Percentiles rank a stretch among this genome's conserved stretches.
phyloP scores from a whole-genome alignment of 768 basidiomycete genomes.

The Suillus bovinus region DNA sequence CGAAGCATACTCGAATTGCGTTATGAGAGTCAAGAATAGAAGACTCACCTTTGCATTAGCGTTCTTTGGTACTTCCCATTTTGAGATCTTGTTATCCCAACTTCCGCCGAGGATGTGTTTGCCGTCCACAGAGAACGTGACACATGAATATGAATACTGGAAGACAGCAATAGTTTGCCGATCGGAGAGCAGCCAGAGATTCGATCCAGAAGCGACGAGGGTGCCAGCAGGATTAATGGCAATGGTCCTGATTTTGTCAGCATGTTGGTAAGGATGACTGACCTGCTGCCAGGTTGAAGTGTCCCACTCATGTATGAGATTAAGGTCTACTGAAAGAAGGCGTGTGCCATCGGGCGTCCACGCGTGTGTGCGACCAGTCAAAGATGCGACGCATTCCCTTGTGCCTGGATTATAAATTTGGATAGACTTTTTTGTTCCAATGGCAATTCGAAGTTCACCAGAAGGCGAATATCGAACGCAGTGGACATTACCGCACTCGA shows the following conservation, averaged over 20 bases:
- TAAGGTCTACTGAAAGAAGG: background rate
- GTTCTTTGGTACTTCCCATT: background rate
- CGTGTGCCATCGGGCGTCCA: background rate
- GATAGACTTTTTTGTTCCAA: no score
- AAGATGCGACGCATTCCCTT: background rate
- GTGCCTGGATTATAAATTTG: background rate
- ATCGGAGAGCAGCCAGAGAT: background rate
- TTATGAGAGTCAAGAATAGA: background rate
- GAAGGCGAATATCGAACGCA: no score
- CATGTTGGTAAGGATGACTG: background rate
- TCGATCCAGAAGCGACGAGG: background rate
- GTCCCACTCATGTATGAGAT: background rate
- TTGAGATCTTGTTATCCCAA: background rate
- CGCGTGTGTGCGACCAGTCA: fast-evolving
- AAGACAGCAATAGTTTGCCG: background rate
- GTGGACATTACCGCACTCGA: no score
- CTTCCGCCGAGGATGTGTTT: background rate
- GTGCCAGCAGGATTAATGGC: background rate
- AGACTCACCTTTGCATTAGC: background rate
- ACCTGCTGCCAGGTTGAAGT: background rate
- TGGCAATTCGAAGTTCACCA: no score
- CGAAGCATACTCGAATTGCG: background rate
- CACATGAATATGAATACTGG: background rate
- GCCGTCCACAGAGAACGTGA: background rate
- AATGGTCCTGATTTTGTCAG: background rate